Evolutionary conservation across 2,329 filamentous ascomycete genomes (phyloP), one percentile per base, ranked within the genome.

Genomic region (Claviceps paspali): DNA sequence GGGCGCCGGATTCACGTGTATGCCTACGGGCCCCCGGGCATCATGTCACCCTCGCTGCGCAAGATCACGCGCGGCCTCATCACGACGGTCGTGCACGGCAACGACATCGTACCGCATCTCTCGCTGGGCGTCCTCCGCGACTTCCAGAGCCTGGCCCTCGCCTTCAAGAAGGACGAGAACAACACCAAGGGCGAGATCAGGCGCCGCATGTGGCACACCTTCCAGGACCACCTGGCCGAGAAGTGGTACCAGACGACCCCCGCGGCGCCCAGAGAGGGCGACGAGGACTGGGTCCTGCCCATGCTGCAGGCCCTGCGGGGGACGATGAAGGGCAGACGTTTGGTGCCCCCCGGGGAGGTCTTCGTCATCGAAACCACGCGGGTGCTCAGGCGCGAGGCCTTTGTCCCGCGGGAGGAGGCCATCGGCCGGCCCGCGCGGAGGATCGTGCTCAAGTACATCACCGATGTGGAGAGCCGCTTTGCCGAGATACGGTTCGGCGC

Each of bases 1-100:
- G 74, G 76, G 12, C 70, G 82, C 1, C 76, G 79, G 3, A 79
- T 86, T 15, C 82, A 87, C 47, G 82, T 85, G 10, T 87, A 83
- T 51, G 78, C 82, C 6, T 87, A 85, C 51, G 82, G 82, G 0
- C 76, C 81, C 2, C 80, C 81, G 0, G 73, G 79, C 0, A 79
- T 78, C 11, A 74, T 86, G 68, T 82, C 79, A 0, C 66, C 78
- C 0, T 71, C 76, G 2, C 65, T 87, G 6, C 73, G 80, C 29
- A 70, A 71, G 41, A 76, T 77, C 9, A 86, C 82, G 0, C 68
- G 78, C 11, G 81, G 79, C 2, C 65, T 87, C 6, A 79, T 87
- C 42, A 87, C 82, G 3, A 84, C 75, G 7, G 67, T 82, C 4
- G 70, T 85, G 9, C 78, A 86, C 47, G 77, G 78, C 14, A 70